Base-by-base conservation (phyloP, 805 yeast species). In the Candida morakotiae region DNA sequence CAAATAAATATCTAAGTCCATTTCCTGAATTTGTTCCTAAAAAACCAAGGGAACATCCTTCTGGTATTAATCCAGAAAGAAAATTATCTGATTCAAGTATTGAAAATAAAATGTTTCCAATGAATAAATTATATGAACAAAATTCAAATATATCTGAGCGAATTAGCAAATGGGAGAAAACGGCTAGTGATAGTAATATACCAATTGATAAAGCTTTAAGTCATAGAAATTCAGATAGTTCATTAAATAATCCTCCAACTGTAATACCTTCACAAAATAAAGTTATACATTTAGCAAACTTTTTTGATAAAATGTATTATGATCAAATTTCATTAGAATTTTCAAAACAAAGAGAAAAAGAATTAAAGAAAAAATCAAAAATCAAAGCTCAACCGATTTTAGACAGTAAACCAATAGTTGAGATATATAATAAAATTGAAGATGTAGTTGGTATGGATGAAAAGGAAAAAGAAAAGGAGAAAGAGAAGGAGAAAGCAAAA, bases 371-470 rank as follows among this genome's bases (percentile, higher is more conserved):
- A 39, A 79, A 82, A 43, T 53, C 86, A 29, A 74, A 81, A 48
- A 77, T 79, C 53, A 69, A 80, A 42, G 87, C 91, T 0, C 64
- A 70, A 10, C 88, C 93, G 5, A 75, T 87, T 35, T 77, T 79
- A 17, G 75, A 80, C 1, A 79, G 93, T 1, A 81, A 76, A 41
- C 98, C 98, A 0, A 83, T 87, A 39, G 97, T 89, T 16, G 96
- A 89, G 49, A 83, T 93, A 18, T 93, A 84, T 55, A 81, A 87
- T 47, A 82, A 86, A 51, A 93, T 86, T 9, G 80, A 82, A 42
- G 97, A 89, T 60, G 96, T 94, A 1, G 93, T 87, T 5, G 83
- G 77, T 38, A 67, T 61, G 3, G 69, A 62, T 28, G 48, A 40
- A 26, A 49, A 44, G 16, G 52, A 41, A 16, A 28, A 41, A 13